Evolutionary conservation across 1,284 basidiomycete genomes (phyloP).

Genomic region (Ceratobasidium papillatum): DNA sequence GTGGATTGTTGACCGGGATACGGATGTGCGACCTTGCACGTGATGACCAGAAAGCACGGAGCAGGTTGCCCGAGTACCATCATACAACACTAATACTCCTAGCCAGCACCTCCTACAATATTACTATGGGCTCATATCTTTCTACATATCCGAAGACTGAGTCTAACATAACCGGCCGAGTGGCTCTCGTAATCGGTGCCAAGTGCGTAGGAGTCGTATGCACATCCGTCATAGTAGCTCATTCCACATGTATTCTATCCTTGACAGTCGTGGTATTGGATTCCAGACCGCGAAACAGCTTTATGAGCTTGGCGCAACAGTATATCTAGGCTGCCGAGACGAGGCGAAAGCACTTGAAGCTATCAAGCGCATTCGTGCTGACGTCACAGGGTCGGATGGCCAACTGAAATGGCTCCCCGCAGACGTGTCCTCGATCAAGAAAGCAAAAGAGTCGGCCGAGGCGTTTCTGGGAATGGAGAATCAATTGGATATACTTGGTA

Average conservation of each 20-base stretch:
- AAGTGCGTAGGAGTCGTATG: neutral
- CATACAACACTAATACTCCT: no score
- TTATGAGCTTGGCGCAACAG: constrained; percentile 13
- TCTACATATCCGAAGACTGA: neutral
- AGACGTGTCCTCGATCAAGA: constrained; percentile 25
- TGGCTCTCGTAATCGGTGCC: neutral
- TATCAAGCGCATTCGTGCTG: neutral
- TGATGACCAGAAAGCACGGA: no score
- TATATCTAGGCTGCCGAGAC: constrained; percentile 15
- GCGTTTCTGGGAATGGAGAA: constrained; percentile 7
- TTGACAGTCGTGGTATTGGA: constrained; percentile 16
- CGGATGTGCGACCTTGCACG: no score
- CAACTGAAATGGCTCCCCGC: constrained; percentile 16
- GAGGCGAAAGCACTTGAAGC: neutral
- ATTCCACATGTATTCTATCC: neutral
- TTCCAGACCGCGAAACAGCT: constrained; percentile 21
- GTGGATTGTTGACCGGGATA: no score
- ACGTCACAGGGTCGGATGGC: constrained; percentile 2
- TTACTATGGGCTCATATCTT: neutral
- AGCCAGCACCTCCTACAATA: no score
- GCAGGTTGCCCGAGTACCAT: no score
- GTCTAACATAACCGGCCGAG: neutral
- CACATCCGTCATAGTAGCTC: neutral
- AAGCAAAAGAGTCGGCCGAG: constrained; percentile 1
- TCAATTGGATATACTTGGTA: constrained; percentile 17